These are phyloP conservation scores for Digitaria exilis DNA, from an alignment of 202 grass and related monocot genomes.

Conservation along the genomic window DNA sequence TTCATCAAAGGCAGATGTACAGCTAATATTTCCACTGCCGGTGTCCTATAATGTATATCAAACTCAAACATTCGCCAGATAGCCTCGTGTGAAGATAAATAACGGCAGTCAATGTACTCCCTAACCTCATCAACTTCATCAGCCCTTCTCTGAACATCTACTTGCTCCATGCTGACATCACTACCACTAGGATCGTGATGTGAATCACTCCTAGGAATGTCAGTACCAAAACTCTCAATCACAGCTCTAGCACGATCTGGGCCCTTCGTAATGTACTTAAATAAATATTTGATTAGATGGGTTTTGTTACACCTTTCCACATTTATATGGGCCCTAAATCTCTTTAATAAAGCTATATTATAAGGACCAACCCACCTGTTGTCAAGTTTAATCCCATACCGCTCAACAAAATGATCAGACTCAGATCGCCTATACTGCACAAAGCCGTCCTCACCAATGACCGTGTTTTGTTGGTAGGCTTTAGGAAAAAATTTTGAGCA, in stretches of 20 bases:
- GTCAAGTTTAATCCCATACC: not conserved
- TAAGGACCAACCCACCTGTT: not conserved
- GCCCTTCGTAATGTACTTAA: not conserved
- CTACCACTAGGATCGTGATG: not conserved
- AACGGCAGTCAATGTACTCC: not conserved
- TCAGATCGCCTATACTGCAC: not conserved
- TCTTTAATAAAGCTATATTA: not conserved
- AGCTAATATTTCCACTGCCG: not conserved
- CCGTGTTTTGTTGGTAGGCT: not conserved
- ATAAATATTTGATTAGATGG: not conserved
- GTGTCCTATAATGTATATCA: not conserved
- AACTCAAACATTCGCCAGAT: not conserved
- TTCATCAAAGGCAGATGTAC: not conserved
- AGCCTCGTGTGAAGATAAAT: not conserved
- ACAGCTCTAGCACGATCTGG: not conserved
- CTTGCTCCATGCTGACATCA: not conserved
- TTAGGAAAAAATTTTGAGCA: conserved; percentile 13
- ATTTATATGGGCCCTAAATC: conserved; percentile 9
- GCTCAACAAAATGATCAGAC: not conserved
- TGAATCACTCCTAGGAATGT: not conserved
- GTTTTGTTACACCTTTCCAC: not conserved
- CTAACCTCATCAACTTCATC: not conserved
- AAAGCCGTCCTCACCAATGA: not conserved
- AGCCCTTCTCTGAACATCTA: not conserved
- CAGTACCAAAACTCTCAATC: not conserved